Conservation (phyloP, 306 rosid genomes). For the Dicorynia guianensis region DNA sequence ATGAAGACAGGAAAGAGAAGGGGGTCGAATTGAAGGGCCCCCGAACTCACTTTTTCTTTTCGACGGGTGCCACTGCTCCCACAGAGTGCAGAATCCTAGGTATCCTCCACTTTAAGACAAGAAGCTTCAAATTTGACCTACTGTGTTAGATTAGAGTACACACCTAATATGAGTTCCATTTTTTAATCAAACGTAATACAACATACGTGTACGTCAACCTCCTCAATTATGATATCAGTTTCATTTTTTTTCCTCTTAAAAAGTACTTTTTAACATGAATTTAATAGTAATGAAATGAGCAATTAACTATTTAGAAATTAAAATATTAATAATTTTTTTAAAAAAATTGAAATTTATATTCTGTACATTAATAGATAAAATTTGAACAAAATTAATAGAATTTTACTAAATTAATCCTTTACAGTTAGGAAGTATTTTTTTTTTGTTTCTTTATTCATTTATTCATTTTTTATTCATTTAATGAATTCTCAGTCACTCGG, state of each 20-base stretch:
- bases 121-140: too few species aligned
- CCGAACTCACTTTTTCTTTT: constrained; percentile 33
- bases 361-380: too few species aligned
- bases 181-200: background rate
- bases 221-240: constrained; percentile 26
- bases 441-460: too few species aligned
- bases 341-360: too few species aligned
- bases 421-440: too few species aligned
- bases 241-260: background rate
- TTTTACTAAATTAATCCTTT: too few species aligned
- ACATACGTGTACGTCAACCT: constrained; percentile 46
- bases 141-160: too few species aligned
- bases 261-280: background rate
- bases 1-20: background rate
- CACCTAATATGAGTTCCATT: too few species aligned
- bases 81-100: constrained; percentile 72
- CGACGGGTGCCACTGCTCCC: constrained; percentile 64
- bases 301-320: too few species aligned
- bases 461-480: constrained; percentile 8
- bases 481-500: constrained; percentile 41
- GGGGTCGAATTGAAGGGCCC: background rate
- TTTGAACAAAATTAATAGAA: too few species aligned
- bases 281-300: too few species aligned
- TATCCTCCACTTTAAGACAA: constrained; percentile 5
- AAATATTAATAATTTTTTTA: too few species aligned